Evolutionary conservation across 169 alveolate species (phyloP).

Genomic region (Plasmodium gallinaceum): DNA sequence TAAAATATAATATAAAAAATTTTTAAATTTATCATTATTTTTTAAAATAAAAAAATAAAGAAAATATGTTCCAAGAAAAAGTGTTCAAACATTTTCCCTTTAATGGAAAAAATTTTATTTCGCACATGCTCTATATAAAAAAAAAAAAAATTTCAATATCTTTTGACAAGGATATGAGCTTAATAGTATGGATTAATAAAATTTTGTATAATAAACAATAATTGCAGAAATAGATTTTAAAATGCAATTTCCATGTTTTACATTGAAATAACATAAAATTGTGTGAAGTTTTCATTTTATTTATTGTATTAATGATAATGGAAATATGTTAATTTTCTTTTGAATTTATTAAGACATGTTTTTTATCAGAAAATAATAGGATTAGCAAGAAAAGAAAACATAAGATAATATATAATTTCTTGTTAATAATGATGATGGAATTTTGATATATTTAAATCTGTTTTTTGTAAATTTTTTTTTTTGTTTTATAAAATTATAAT

Average conservation of each 20-base stretch:
- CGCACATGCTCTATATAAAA: slow-evolving; percentile 28
- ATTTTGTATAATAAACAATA: too few species aligned
- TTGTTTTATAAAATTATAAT: too few species aligned
- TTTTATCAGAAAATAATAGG: too few species aligned
- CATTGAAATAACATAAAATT: slow-evolving; percentile 1
- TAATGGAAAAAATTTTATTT: slow-evolving; percentile 17
- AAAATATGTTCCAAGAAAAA: slow-evolving; percentile 39
- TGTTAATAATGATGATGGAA: too few species aligned
- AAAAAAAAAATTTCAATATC: slow-evolving; percentile 12
- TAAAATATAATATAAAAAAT: not conserved
- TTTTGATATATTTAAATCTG: too few species aligned
- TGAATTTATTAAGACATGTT: too few species aligned
- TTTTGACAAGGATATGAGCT: slow-evolving; percentile 6
- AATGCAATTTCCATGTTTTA: not conserved
- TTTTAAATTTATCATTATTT: slow-evolving; percentile 1
- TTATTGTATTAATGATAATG: not conserved
- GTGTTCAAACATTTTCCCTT: slow-evolving; percentile 38
- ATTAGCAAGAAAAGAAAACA: too few species aligned
- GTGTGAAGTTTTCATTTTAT: not conserved
- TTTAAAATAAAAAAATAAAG: slow-evolving; percentile 23
- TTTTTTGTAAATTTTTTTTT: too few species aligned
- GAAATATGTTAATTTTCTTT: not conserved
- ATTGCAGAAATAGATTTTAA: not conserved
- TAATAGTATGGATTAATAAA: not conserved
- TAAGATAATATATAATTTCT: too few species aligned